These are phyloP conservation scores for Aspergillus ochraceus DNA, from an alignment of 2,329 filamentous ascomycete species.

Conservation along the genomic window DNA sequence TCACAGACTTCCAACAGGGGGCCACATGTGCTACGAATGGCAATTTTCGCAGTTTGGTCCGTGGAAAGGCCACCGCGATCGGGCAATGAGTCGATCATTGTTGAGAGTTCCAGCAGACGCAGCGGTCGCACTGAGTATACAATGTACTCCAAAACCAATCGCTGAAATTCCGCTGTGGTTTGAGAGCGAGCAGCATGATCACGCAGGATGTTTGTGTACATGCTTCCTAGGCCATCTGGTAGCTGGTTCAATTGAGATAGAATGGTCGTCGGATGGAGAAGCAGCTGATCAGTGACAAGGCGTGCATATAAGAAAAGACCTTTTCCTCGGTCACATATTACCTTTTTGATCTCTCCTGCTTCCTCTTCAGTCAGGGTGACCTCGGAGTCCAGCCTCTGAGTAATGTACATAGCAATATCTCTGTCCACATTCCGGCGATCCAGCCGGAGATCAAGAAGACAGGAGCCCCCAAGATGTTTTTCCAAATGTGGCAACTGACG, in stretches of 20 bases:
- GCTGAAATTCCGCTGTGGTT: slow-evolving; percentile 33
- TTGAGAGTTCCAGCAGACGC: slow-evolving; percentile 45
- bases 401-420: slow-evolving; percentile 45
- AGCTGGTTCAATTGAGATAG: slow-evolving; percentile 29
- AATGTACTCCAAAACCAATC: slow-evolving; percentile 42
- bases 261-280: slow-evolving; percentile 15
- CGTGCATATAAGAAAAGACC: slow-evolving; percentile 48
- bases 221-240: slow-evolving; percentile 38
- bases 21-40: slow-evolving; percentile 41
- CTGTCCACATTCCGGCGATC: slow-evolving; percentile 36
- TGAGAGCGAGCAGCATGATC: slow-evolving; percentile 38
- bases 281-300: slow-evolving; percentile 43
- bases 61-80: neutral
- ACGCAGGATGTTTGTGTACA: slow-evolving; percentile 42
- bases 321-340: slow-evolving; percentile 38
- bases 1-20: slow-evolving; percentile 47
- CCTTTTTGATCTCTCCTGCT: slow-evolving; percentile 10
- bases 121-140: slow-evolving; percentile 46
- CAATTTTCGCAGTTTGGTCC: slow-evolving; percentile 29
- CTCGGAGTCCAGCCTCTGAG: slow-evolving; percentile 19
- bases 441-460: slow-evolving; percentile 39
- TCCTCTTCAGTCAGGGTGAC: neutral
- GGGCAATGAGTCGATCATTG: slow-evolving; percentile 14
- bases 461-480: slow-evolving; percentile 24
- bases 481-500: slow-evolving; percentile 39